These are phyloP conservation scores for Corchorus capsularis DNA, from an alignment of 345 rosid species.

Conservation along the genomic window DNA sequence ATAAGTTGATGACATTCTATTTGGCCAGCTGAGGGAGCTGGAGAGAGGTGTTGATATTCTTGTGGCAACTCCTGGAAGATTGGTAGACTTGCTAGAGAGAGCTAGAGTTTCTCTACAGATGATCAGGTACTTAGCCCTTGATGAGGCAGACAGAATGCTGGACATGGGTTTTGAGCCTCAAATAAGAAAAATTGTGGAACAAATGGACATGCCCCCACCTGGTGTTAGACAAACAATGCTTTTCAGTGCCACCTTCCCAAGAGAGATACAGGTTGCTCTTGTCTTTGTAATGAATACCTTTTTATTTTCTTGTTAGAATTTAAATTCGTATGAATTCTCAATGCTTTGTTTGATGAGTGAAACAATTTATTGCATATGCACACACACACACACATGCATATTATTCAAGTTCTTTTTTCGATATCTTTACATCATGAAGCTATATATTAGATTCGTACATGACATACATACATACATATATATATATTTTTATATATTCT, in stretches of 20 bases:
- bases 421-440: background rate
- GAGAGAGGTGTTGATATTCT: conserved; percentile 98
- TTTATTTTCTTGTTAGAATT: background rate
- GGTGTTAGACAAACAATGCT: conserved; percentile 91
- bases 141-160: conserved; percentile 98
- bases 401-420: background rate
- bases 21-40: conserved; percentile 80
- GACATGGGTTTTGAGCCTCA: conserved; percentile 99
- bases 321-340: background rate
- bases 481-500: too few species aligned
- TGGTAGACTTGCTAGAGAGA: conserved; percentile 93
- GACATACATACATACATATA: background rate
- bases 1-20: conserved; percentile 15
- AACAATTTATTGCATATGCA: too few species aligned
- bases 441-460: background rate
- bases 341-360: background rate
- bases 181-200: conserved; percentile 92
- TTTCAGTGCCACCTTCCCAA: conserved; percentile 98
- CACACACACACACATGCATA: too few species aligned
- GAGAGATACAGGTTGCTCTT: conserved; percentile 81
- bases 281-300: conserved; percentile 1
- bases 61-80: conserved; percentile 98
- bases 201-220: conserved; percentile 94
- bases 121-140: conserved; percentile 89
- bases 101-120: conserved; percentile 93